phyloP scores from a whole-genome alignment of 768 basidiomycete genomes.

The Mycena alexandri region DNA sequence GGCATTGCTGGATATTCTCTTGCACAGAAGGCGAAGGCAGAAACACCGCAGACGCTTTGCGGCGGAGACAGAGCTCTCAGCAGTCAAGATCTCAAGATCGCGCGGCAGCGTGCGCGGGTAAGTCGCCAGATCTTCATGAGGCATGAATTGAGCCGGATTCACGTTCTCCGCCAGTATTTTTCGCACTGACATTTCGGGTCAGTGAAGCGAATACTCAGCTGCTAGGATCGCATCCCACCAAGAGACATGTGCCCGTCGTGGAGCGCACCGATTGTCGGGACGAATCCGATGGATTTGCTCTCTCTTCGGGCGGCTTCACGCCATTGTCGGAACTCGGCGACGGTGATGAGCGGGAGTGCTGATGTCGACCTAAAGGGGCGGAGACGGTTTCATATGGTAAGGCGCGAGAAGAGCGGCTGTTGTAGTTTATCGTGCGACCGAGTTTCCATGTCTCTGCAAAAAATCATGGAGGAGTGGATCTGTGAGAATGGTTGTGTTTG shows the following conservation, averaged over 20 bases:
- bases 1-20: slow-evolving; percentile 96
- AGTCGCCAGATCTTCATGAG: slow-evolving; percentile 90
- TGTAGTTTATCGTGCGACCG: slow-evolving; percentile 19
- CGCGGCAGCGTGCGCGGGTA: slow-evolving; percentile 89
- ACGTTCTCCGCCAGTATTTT: slow-evolving; percentile 85
- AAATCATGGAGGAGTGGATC: slow-evolving; percentile 1
- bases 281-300: slow-evolving; percentile 84
- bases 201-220: background rate
- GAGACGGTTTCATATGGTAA: slow-evolving; percentile 12
- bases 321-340: slow-evolving; percentile 80
- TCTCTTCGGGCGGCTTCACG: slow-evolving; percentile 69
- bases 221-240: slow-evolving; percentile 63
- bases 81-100: slow-evolving; percentile 77
- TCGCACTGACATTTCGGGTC: slow-evolving; percentile 65
- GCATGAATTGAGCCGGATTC: slow-evolving; percentile 97
- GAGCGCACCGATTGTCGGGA: slow-evolving; percentile 98
- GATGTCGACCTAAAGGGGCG: slow-evolving; percentile 31
- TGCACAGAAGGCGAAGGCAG: slow-evolving; percentile 77
- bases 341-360: slow-evolving; percentile 64
- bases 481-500: slow-evolving; percentile 9
- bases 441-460: slow-evolving; percentile 2
- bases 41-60: slow-evolving; percentile 79
- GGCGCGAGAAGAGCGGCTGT: background rate
- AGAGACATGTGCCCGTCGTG: slow-evolving; percentile 95
- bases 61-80: slow-evolving; percentile 45